Evolutionary conservation across 139 green algal genomes (phyloP).

Genomic region (Closterium sp.): DNA sequence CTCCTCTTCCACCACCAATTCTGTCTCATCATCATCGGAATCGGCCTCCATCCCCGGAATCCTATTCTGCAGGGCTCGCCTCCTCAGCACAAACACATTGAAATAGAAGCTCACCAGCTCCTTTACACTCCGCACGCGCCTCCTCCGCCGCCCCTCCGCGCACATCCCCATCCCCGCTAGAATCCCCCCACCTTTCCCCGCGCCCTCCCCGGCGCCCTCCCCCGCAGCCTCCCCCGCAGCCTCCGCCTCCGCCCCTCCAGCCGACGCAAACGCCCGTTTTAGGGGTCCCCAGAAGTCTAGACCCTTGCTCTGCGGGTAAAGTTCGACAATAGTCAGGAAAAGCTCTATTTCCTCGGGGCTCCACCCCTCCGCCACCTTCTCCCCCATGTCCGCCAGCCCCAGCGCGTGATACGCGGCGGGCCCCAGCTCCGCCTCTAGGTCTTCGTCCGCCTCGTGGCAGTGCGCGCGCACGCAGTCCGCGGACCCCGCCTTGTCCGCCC

Average conservation of each 20-base stretch:
- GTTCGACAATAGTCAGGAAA: slow-evolving; percentile 5
- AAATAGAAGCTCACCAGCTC: slow-evolving; percentile 23
- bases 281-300: slow-evolving; percentile 11
- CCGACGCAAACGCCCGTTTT: slow-evolving; percentile 1
- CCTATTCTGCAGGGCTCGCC: slow-evolving; percentile 16
- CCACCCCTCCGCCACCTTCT: slow-evolving; percentile 19
- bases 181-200: not conserved
- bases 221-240: not conserved
- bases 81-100: slow-evolving; percentile 27
- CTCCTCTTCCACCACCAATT: slow-evolving; percentile 10
- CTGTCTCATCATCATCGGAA: slow-evolving; percentile 28
- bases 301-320: not conserved
- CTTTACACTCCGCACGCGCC: not conserved
- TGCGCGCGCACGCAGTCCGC: slow-evolving; percentile 1
- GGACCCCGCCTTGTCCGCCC: not conserved
- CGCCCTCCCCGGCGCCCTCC: not conserved
- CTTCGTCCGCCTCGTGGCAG: slow-evolving; percentile 17
- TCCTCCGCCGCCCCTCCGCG: not conserved
- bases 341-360: slow-evolving; percentile 7
- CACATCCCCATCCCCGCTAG: not conserved
- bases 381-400: slow-evolving; percentile 11
- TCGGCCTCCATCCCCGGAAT: slow-evolving; percentile 12
- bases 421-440: slow-evolving; percentile 5
- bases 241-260: not conserved
- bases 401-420: slow-evolving; percentile 9